A percentile compares a stretch with the other conserved stretches of the same genome.
Evolutionary conservation across 306 rosid species (phyloP).

Genomic region (Prunus padus): DNA sequence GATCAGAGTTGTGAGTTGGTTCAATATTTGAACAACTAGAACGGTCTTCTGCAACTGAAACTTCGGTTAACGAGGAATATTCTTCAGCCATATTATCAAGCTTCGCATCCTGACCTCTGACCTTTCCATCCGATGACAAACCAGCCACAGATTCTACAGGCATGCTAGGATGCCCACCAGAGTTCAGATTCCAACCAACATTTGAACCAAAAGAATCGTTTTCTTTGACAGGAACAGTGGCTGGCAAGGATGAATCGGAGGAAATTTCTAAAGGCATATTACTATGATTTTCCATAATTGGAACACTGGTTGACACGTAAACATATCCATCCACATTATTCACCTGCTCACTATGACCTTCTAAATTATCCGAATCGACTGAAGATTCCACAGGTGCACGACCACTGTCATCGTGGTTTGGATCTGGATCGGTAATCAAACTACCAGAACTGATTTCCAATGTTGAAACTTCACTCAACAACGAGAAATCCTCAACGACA

Average conservation of each 20-base stretch:
- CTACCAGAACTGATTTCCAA: slow-evolving; percentile 29
- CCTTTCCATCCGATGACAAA: slow-evolving; percentile 35
- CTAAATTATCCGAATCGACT: slow-evolving; percentile 28
- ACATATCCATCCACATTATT: slow-evolving; percentile 30
- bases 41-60: slow-evolving; percentile 23
- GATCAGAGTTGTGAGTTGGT: slow-evolving; percentile 27
- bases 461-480: slow-evolving; percentile 25
- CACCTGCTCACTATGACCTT: slow-evolving; percentile 25
- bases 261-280: background rate
- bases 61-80: slow-evolving; percentile 26
- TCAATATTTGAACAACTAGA: slow-evolving; percentile 31
- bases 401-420: slow-evolving; percentile 23
- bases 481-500: slow-evolving; percentile 29
- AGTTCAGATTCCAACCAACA: slow-evolving; percentile 16
- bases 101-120: slow-evolving; percentile 33
- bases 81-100: slow-evolving; percentile 34
- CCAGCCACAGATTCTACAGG: slow-evolving; percentile 22
- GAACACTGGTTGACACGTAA: slow-evolving; percentile 21
- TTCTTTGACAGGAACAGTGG: background rate
- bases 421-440: slow-evolving; percentile 29
- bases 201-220: slow-evolving; percentile 4
- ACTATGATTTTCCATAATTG: slow-evolving; percentile 26
- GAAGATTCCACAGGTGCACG: slow-evolving; percentile 32
- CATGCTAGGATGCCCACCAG: background rate
- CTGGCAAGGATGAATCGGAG: slow-evolving; percentile 7